phyloP scores from a whole-genome alignment of 805 yeast genomes.

The Candida dajiaensis region DNA sequence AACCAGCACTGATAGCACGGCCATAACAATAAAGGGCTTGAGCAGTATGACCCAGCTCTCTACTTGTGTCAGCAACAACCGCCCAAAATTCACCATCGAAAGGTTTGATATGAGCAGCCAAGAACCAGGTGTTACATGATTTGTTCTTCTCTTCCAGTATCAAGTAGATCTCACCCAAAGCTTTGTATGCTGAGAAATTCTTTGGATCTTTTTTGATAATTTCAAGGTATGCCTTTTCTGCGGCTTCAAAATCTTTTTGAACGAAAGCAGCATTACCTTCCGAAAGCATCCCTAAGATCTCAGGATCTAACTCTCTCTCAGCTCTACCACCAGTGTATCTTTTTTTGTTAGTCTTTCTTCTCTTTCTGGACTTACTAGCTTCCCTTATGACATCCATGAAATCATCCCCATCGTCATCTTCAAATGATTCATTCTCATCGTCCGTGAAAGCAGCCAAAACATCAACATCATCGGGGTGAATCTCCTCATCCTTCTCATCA shows the following conservation, averaged over 20 bases:
- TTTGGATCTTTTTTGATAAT: slow-evolving; percentile 75
- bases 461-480: slow-evolving; percentile 21
- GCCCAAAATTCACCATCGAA: slow-evolving; percentile 77
- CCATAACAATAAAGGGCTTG: slow-evolving; percentile 79
- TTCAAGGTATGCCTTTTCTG: slow-evolving; percentile 53
- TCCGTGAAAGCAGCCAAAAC: slow-evolving; percentile 32
- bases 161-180: slow-evolving; percentile 78
- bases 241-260: slow-evolving; percentile 49
- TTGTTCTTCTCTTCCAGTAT: slow-evolving; percentile 61
- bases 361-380: slow-evolving; percentile 55
- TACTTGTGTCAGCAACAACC: slow-evolving; percentile 62
- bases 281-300: slow-evolving; percentile 58
- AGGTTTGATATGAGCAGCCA: slow-evolving; percentile 74
- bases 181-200: slow-evolving; percentile 79
- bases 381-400: slow-evolving; percentile 61
- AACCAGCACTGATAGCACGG: slow-evolving; percentile 46
- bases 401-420: slow-evolving; percentile 35
- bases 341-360: slow-evolving; percentile 27
- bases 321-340: slow-evolving; percentile 27
- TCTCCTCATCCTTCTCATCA: slow-evolving; percentile 11
- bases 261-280: slow-evolving; percentile 81
- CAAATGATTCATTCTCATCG: slow-evolving; percentile 31
- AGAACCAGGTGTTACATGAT: slow-evolving; percentile 74
- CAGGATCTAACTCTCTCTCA: slow-evolving; percentile 56
- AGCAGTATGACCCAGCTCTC: slow-evolving; percentile 57